Evolutionary conservation across 1,284 basidiomycete species (phyloP), one percentile per base, ranked within the genome.

Genomic region (Limonomyces culmigenus): DNA sequence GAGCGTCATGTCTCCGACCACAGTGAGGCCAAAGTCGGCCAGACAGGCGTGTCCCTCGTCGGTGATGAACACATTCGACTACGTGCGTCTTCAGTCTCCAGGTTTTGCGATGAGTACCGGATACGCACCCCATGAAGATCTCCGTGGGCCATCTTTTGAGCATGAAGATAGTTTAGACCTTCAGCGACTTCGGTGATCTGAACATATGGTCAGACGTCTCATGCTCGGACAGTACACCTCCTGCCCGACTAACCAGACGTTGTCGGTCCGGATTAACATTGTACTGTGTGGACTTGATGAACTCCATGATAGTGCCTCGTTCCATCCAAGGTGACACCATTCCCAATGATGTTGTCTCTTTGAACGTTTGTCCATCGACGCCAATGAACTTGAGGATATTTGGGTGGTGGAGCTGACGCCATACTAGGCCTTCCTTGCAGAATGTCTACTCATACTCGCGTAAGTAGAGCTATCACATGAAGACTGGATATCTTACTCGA

Each of bases 261-360:
- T 21, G 35, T 17, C 11, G 13, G 25, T 6, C 10, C n/a, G n/a
- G n/a, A 27, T 27, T 27, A 27, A 27, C n/a, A n/a, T 27, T 27
- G n/a, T 27, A 27, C 8, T n/a, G n/a, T 8, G 23, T 27, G 11
- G 27, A 5, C 30, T 42, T 15, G n/a, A 38, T 35, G 32, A 32
- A 42, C 12, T 25, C 16, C 4, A 36, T 19, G 23, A 42, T 25
- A 29, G 39, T 40, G 3, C 41, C 39, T 33, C 36, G 35, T 16
- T 38, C 16, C 34, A 38, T 35, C 29, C 27, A 41, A 4, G 39
- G 41, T 12, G 41, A 41, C 3, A 42, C 36, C 37, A 42, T 38
- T 21, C 41, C 40, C 8, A 42, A 14, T 13, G 19, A 34, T 15
- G 23, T 17, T 2, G 32, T 27, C n/a, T 27, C 23, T 27, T 27